Conservation (phyloP, 441 rosid species). For the Codiaeum variegatum region DNA sequence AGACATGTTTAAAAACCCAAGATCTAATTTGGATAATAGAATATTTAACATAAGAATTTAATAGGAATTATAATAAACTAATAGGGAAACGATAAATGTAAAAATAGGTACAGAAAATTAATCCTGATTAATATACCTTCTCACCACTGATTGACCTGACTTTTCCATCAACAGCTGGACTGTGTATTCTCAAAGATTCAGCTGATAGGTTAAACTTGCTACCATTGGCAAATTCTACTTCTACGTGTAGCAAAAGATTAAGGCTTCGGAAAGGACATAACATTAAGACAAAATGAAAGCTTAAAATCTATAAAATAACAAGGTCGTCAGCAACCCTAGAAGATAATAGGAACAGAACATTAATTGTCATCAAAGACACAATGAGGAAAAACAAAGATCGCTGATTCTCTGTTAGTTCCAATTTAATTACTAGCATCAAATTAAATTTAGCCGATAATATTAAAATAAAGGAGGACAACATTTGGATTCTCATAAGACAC, state of each 20-base stretch:
- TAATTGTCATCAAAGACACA: no score
- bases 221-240: conserved; percentile 73
- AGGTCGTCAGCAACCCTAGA: not conserved
- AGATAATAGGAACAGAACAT: not conserved
- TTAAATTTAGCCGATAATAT: not conserved
- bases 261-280: conserved; percentile 2
- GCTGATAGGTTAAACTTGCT: conserved; percentile 62
- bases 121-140: conserved; percentile 44
- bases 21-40: not conserved
- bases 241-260: conserved; percentile 45
- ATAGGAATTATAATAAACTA: not conserved
- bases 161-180: conserved; percentile 97
- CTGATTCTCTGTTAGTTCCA: not conserved
- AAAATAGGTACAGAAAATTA: not conserved
- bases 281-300: not conserved
- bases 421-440: not conserved
- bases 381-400: not conserved
- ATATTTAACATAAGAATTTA: not conserved
- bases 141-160: conserved; percentile 76
- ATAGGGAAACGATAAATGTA: not conserved
- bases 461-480: not conserved
- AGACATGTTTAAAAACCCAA: no score
- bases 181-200: conserved; percentile 68
- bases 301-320: not conserved
- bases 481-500: not conserved